Percentiles rank a stretch among this genome's conserved stretches.
phyloP scores from a whole-genome alignment of 2,329 filamentous ascomycete species.

The Bimuria novae-zelandiae region DNA sequence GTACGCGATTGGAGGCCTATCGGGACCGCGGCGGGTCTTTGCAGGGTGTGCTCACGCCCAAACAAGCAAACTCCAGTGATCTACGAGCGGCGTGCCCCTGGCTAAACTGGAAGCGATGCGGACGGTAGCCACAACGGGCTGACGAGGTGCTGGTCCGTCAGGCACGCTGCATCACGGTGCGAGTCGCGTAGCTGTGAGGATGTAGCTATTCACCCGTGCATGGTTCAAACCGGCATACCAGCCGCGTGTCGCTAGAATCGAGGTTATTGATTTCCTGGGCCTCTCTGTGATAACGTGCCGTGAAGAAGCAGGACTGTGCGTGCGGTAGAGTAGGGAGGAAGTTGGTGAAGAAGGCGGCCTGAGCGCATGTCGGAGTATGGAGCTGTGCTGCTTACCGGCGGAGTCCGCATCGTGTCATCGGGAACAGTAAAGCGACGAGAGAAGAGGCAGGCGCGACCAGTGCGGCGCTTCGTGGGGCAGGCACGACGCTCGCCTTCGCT shows the following conservation, averaged over 20 bases:
- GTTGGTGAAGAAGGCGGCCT: background rate
- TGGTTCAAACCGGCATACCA: background rate
- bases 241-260: background rate
- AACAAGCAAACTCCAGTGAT: constrained; percentile 27
- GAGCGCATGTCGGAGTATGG: background rate
- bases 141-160: background rate
- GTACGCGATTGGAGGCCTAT: constrained; percentile 24
- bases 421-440: constrained; percentile 1
- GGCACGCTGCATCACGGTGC: background rate
- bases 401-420: constrained; percentile 4
- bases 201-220: background rate
- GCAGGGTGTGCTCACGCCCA: constrained; percentile 23
- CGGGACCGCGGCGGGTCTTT: constrained; percentile 17
- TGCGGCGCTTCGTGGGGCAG: background rate
- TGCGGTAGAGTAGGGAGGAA: background rate
- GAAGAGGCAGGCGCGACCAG: constrained; percentile 1
- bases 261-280: background rate
- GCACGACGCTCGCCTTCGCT: background rate
- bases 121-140: constrained; percentile 4
- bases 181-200: background rate
- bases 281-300: background rate
- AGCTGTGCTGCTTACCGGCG: background rate
- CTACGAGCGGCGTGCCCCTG: constrained; percentile 29
- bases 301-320: background rate
- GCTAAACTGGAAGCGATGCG: constrained; percentile 24